Percentiles rank a stretch among this genome's conserved stretches.
phyloP scores from a whole-genome alignment of 768 basidiomycete species.

The Gymnopilus dilepis region DNA sequence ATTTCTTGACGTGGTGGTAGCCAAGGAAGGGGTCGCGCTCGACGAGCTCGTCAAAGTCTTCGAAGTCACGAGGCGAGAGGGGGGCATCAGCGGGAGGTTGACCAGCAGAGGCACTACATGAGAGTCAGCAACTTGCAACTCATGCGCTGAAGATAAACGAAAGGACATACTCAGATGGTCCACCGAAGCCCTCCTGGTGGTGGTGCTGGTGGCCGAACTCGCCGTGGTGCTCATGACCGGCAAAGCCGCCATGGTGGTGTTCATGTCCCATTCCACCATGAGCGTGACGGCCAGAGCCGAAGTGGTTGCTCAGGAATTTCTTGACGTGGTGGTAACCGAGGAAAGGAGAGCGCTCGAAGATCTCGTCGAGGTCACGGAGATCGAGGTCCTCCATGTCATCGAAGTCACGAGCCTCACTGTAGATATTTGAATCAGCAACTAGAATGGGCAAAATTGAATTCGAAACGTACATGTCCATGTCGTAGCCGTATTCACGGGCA shows the following conservation, averaged over 20 bases:
- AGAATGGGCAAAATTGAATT: neutral
- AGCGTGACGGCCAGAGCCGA: neutral
- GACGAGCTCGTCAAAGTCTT: conserved; percentile 10
- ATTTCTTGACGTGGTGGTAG: conserved; percentile 8
- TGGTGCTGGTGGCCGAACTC: neutral
- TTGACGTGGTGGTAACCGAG: conserved; percentile 10
- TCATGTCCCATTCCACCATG: neutral
- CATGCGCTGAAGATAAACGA: too few species aligned
- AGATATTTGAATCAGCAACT: neutral
- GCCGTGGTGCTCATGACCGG: neutral
- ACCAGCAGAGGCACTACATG: neutral
- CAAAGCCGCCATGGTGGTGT: neutral
- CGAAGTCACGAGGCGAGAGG: neutral
- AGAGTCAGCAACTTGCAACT: neutral
- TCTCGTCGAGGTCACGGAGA: conserved; percentile 7
- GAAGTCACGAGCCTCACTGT: conserved; percentile 14
- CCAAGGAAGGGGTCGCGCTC: conserved; percentile 18
- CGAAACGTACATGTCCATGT: neutral
- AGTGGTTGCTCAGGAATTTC: neutral
- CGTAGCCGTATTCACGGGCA: conserved; percentile 11
- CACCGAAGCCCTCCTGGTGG: neutral
- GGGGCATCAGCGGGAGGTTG: neutral
- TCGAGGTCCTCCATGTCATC: conserved; percentile 10
- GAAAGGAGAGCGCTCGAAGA: conserved; percentile 19
- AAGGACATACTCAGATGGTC: neutral